Evolutionary conservation across 2,329 filamentous ascomycete species (phyloP).

Genomic region (Pestalotiopsis sp.): DNA sequence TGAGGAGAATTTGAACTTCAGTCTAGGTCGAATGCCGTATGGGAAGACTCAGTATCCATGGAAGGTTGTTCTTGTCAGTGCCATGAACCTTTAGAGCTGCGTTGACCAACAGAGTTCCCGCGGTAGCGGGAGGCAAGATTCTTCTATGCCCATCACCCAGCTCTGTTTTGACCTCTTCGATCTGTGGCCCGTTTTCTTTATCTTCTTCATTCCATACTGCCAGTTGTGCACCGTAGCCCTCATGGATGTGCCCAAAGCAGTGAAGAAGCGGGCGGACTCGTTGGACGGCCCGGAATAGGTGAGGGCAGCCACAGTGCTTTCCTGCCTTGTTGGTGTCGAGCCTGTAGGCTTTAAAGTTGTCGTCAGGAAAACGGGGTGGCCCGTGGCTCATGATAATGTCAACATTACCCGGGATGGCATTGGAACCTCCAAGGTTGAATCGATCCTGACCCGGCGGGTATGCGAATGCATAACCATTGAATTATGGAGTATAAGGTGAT

Average conservation of each 20-base stretch:
- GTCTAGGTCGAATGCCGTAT: background rate
- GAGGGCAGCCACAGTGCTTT: constrained; percentile 47
- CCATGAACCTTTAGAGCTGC: background rate
- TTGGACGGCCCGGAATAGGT: constrained; percentile 51
- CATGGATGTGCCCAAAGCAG: constrained; percentile 66
- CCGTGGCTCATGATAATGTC: constrained; percentile 42
- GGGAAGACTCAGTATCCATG: background rate
- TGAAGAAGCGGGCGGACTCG: constrained; percentile 55
- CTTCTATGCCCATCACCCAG: background rate
- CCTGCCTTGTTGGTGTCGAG: constrained; percentile 16
- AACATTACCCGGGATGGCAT: constrained; percentile 23
- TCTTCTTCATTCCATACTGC: constrained; percentile 33
- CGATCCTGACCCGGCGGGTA: constrained; percentile 28
- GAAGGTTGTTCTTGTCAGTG: background rate
- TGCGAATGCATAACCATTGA: constrained; percentile 29
- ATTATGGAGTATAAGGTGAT: constrained; percentile 33
- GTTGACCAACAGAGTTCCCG: background rate
- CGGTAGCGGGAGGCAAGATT: background rate
- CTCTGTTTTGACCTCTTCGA: background rate
- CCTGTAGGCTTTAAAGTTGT: background rate
- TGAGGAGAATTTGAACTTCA: background rate
- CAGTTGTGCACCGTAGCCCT: constrained; percentile 47
- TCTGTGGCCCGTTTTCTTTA: background rate
- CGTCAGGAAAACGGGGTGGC: constrained; percentile 32
- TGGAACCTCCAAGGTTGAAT: constrained; percentile 21